phyloP scores from a whole-genome alignment of 2,329 filamentous ascomycete genomes.

The Monilinia aucupariae region DNA sequence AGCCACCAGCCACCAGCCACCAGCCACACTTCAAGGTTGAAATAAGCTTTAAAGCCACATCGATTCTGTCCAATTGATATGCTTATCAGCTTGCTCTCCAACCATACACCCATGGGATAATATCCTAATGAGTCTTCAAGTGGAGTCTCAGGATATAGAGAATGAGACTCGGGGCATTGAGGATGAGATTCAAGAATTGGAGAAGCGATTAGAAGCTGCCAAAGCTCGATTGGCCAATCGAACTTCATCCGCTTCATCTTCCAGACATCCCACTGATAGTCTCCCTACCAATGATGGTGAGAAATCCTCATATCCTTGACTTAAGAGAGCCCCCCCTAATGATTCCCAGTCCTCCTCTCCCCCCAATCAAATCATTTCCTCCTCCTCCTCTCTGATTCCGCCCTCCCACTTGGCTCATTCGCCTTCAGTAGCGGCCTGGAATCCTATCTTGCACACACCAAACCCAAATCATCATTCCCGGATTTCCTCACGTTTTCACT shows the following conservation, averaged over 20 bases:
- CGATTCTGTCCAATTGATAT: not conserved
- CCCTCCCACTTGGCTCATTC: constrained; percentile 78
- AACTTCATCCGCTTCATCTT: constrained; percentile 26
- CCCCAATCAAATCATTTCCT: constrained; percentile 53
- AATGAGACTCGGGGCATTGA: constrained; percentile 30
- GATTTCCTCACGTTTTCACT: constrained; percentile 67
- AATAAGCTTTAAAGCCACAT: constrained; percentile 7
- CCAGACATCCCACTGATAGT: constrained; percentile 24
- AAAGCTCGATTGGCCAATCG: constrained; percentile 40
- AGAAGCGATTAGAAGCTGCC: constrained; percentile 41
- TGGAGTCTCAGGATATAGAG: constrained; percentile 6
- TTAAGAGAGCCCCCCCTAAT: constrained; percentile 13
- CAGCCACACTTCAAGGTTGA: constrained; percentile 7
- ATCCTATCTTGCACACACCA: constrained; percentile 70
- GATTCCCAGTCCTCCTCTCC: constrained; percentile 22
- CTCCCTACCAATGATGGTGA: constrained; percentile 6
- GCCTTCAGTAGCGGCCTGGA: constrained; percentile 80
- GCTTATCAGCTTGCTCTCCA: not conserved
- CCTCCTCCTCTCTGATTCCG: constrained; percentile 73
- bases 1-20: not conserved
- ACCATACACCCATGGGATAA: not conserved
- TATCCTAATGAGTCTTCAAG: constrained; percentile 11
- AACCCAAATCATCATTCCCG: constrained; percentile 47
- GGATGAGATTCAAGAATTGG: constrained; percentile 55
- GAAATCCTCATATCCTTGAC: not conserved